Evolutionary conservation across 306 rosid species (phyloP), one percentile per base, ranked within the genome.

Genomic region (Vigna mungo): DNA sequence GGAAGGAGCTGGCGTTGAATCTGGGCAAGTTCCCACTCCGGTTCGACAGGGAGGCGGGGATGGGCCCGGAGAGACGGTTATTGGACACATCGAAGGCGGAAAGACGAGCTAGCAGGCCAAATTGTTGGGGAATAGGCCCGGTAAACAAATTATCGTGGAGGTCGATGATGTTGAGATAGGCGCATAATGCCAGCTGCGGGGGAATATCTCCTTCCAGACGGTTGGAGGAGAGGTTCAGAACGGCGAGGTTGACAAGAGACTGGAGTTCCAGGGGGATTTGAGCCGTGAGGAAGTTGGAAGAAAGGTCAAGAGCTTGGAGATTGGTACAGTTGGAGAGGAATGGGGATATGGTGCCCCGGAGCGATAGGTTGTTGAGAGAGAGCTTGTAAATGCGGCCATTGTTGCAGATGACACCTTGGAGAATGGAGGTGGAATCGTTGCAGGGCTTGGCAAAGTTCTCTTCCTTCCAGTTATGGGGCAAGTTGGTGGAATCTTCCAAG

Each of bases 311-410:
- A 18, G 99, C 65, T 65, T 95, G 99, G 18, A 95, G 96, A 63
- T 92, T 90, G 41, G 97, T 95, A 63, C 99, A 95, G 88, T 95
- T 95, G 4, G 99, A 81, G n/a, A 95, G 87, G 15, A 82, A 92
- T 0, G 99, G 99, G 0, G 99, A 89, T 64, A 95, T 84, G 4
- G 96, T 82, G 18, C 99, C 99, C 0, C 85, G 69, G 1, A 95
- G 88, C 0, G 84, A 47, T 74, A 95, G 90, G 59, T 87, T 92
- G 46, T 88, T 78, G 73, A 95, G 99, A 0, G 99, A 89, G n/a
- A 95, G 97, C 82, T 87, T 88, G 93, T 75, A 95, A 85, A 95
- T 88, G 21, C 99, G 88, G 9, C 97, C 99, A 70, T 93, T 92
- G 91, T 90, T 95, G 87, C 99, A 95, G 63, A 91, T 89, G 16